phyloP scores from a whole-genome alignment of 371 early-diverging fungal genomes.

The Mucor racemosus region DNA sequence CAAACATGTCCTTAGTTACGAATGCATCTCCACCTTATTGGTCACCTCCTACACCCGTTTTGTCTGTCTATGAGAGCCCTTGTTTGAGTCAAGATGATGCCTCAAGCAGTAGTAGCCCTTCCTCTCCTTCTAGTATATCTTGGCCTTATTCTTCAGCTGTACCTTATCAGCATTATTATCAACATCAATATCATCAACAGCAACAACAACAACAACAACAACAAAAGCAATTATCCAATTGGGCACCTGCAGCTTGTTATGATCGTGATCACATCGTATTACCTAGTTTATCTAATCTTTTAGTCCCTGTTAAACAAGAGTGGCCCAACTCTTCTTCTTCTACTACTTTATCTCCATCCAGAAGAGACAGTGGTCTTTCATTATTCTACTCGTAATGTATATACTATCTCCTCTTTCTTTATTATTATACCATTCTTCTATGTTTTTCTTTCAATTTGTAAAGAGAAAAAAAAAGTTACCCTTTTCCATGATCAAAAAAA shows the following conservation, averaged over 20 bases:
- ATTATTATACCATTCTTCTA: constrained; percentile 7
- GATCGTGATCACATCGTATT: constrained; percentile 28
- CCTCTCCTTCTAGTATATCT: constrained; percentile 36
- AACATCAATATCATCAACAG: constrained; percentile 2
- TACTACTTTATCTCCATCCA: constrained; percentile 3
- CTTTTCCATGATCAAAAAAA: constrained; percentile 1
- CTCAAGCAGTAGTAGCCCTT: constrained; percentile 26
- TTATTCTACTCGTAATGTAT: constrained; percentile 22
- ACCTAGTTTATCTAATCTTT: constrained; percentile 36
- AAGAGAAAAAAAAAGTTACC: constrained; percentile 3
- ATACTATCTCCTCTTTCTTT: neutral
- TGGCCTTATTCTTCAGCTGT: constrained; percentile 22
- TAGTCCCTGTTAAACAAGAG: constrained; percentile 16
- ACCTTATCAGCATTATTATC: constrained; percentile 13
- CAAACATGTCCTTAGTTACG: neutral
- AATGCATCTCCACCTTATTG: constrained; percentile 22
- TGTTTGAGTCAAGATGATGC: constrained; percentile 32
- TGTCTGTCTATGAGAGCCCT: constrained; percentile 33
- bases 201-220: constrained; percentile 7
- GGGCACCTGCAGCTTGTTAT: constrained; percentile 15
- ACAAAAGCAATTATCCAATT: constrained; percentile 11
- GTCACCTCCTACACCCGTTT: constrained; percentile 32
- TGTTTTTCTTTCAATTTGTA: neutral
- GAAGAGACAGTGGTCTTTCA: constrained; percentile 36
- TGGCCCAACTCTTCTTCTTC: constrained; percentile 11